Evolutionary conservation across 148 eudicot species (phyloP), one percentile per base, ranked within the genome.

Genomic region (Rheum nobile): DNA sequence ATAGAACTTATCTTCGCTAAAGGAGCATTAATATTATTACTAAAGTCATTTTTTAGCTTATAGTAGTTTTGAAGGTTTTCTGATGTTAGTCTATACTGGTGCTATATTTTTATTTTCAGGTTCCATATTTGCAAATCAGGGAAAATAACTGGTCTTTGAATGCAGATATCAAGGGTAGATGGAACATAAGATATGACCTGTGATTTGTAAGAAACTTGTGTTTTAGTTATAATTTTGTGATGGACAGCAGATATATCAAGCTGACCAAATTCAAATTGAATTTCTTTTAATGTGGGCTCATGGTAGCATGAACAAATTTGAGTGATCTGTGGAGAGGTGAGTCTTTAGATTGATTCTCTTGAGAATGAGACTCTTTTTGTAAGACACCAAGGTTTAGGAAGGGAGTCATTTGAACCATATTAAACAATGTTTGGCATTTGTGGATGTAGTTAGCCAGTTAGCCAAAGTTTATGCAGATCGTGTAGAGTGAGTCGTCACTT

Each of bases 71-170:
- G 41, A 31, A 31, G 70, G 41, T 65, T 65, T 65, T 31, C 70
- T 65, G 41, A 65, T 65, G 10, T 65, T 65, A 32, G 38, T 63
- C n/a, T 32, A 17, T 34, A 31, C 41, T 34, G 38, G 41, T 32
- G 41, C 4, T 32, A 1, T 34, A 16, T 12, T 24, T 73, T 21
- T 37, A 52, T 46, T 75, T 78, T 71, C 87, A 87, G 90, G 76
- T 87, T 28, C 85, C 93, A 4, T 87, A 89, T 67, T 11, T 89
- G 54, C 90, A 89, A 79, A 67, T 87, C 63, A 81, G 86, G 73
- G 93, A 89, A 81, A 89, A 89, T 72, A 89, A 87, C 44, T 89
- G 93, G 93, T 79, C 88, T 1, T 63, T 89, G 38, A 89, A 84
- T 75, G 77, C 85, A 46, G 85, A 89, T 67, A 52, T 72, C 10